Base-by-base conservation (phyloP, 352 stramenopile species). In the Globisporangium middletonii region DNA sequence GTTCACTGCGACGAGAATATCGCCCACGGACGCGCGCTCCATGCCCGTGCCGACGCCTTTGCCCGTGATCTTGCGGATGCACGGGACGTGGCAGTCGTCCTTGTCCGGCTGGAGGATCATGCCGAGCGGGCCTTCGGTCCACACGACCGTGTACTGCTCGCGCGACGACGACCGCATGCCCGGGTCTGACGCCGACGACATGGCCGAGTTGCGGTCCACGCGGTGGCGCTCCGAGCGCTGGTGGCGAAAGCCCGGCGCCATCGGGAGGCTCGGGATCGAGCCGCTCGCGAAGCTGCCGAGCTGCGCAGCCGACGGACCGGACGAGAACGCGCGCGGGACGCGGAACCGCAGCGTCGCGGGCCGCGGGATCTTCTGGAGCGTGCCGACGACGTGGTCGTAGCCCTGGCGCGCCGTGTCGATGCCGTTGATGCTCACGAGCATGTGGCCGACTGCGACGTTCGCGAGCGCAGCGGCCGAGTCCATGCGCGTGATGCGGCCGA, bases 351-450 rank as follows among this genome's bases (percentile, higher is more conserved):
- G 77, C 58, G 77, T 91, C 8, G 81, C 84, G 2, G 85, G 85
- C 0, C 85, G 83, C 18, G 83, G 69, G 50, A 95, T 90, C 52
- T 81, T 93, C 63, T 95, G 85, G 47, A 95, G 71, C 64, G 84
- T 83, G 55, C 87, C 67, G 7, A 95, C 85, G 28, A 92, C 83
- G 44, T 84, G 69, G 69, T 92, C 83, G 58, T 95, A 95, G 38
- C 85, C 85, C 57, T 90, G 79, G n/a, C 83, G 83, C 19, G 85
- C 81, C 28, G 85, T 95, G 65, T 93, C 83, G 59, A 89, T 77
- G 52, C 81, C 81, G 60, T 95, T 95, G 60, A 95, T 92, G 69
- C 79, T 91, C 62, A 95, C 85, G 44, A 95, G 83, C 85, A 95
- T 92, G 71, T 95, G 83, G 19, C 85, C 85, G 47, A 92, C 80